Evolutionary conservation across 2,329 filamentous ascomycete species (phyloP).

Genomic region (Sporothrix variecibatus): DNA sequence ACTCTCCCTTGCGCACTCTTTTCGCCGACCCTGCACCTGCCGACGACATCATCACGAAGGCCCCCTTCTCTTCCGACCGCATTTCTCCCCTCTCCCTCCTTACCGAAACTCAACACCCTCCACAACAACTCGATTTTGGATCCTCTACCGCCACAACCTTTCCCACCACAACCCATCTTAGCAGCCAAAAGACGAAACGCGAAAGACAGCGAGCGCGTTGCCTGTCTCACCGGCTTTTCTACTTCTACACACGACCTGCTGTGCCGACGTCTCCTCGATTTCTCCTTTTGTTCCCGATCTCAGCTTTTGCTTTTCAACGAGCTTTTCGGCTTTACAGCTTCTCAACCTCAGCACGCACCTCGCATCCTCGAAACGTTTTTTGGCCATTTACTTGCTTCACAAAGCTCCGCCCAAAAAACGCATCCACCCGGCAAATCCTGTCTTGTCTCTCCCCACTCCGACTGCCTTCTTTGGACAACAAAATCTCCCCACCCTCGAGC

Average conservation of each 20-base stretch:
- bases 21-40: conserved; percentile 11
- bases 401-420: conserved; percentile 7
- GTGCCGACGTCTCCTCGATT: background rate
- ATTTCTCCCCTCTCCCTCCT: background rate
- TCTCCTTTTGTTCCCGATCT: background rate
- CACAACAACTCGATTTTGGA: background rate
- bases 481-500: conserved; percentile 20
- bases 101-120: background rate
- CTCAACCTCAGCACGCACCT: background rate
- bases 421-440: conserved; percentile 22
- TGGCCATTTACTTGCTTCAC: background rate
- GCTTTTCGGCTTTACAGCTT: background rate
- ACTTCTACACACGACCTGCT: background rate
- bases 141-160: background rate
- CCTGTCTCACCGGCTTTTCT: background rate
- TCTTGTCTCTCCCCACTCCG: conserved; percentile 19
- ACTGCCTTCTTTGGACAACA: conserved; percentile 2
- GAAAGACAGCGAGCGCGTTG: conserved; percentile 26
- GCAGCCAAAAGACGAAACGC: conserved; percentile 21
- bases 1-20: conserved; percentile 1
- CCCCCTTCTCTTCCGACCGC: background rate
- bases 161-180: background rate
- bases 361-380: background rate
- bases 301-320: background rate
- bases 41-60: conserved; percentile 17